Base-by-base conservation (phyloP, 805 yeast genomes). In the Yamadazyma ubonensis region DNA sequence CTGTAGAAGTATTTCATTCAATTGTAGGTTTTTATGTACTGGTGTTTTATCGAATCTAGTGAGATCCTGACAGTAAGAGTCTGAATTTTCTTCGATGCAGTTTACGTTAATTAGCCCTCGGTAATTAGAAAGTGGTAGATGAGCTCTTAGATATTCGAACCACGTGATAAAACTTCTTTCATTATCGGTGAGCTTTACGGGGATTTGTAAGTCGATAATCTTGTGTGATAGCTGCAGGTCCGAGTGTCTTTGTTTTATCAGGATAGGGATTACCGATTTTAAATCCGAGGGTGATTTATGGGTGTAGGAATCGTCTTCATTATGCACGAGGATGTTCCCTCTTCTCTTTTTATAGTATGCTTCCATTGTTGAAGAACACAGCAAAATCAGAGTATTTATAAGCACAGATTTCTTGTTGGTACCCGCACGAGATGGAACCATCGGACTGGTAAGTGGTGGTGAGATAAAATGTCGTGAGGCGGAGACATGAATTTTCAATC, bases 161-260 rank as follows among this genome's bases (percentile, higher is more conserved):
- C 50, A 46, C 26, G 20, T 34, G 17, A 46, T 30, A 23, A 43
- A 46, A 21, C 41, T 36, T 3, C 26, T 21, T 14, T 37, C 44
- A 16, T 34, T 33, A 27, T 46, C 44, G n/a, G 16, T 20, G 14
- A 46, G 33, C 12, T 4, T 35, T 2, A 37, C n/a, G 1, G 50
- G 50, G 19, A 46, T 46, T 12, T 14, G 25, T 12, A 46, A 36
- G 26, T 46, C 50, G 27, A 39, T 25, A 15, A 36, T 28, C 21
- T 36, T 35, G 15, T 32, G 39, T 17, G 29, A 7, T 12, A 39
- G n/a, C n/a, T n/a, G n/a, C n/a, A n/a, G n/a, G n/a, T n/a, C n/a
- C n/a, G n/a, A n/a, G n/a, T n/a, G n/a, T n/a, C n/a, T n/a, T n/a
- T n/a, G n/a, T n/a, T n/a, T n/a, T n/a, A n/a, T n/a, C n/a, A n/a